Conservation (phyloP, 2,329 filamentous ascomycete genomes). For the Alternaria ventricosa region DNA sequence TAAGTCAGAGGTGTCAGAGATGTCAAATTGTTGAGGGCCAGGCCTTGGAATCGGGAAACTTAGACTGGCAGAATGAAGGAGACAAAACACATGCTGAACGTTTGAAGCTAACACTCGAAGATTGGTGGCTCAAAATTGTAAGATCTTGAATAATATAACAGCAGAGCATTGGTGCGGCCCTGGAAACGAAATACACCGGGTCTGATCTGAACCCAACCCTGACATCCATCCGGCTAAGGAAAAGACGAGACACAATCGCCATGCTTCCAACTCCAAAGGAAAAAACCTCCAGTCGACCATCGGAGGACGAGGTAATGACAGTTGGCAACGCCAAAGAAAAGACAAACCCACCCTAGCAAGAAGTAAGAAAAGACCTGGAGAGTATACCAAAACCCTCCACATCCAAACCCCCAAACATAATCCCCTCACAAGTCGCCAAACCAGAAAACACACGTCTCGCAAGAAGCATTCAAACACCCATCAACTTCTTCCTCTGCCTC, state of each 20-base stretch:
- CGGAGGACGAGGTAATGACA: slow-evolving; percentile 1
- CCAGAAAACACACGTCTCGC: neutral
- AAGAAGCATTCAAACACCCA: slow-evolving; percentile 15
- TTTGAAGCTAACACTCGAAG: neutral
- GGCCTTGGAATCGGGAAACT: neutral
- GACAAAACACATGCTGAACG: neutral
- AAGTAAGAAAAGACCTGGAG: neutral
- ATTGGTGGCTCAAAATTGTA: neutral
- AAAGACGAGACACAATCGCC: neutral
- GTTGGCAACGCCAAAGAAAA: neutral
- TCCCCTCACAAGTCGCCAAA: neutral
- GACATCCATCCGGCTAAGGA: neutral
- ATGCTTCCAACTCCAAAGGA: neutral
- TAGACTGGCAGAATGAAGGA: neutral
- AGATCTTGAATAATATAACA: neutral
- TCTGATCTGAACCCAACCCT: neutral
- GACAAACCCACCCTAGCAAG: neutral
- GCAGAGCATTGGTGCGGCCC: neutral
- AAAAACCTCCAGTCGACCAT: slow-evolving; percentile 6
- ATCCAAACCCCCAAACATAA: neutral
- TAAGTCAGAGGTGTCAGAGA: neutral
- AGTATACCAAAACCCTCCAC: neutral
- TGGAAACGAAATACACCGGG: neutral
- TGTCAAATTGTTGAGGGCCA: neutral
- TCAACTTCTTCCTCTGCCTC: slow-evolving; percentile 52